A percentile compares a stretch with the other conserved stretches of the same genome.
Evolutionary conservation across 2,329 filamentous ascomycete genomes (phyloP).

Genomic region (Penicillium sp.): DNA sequence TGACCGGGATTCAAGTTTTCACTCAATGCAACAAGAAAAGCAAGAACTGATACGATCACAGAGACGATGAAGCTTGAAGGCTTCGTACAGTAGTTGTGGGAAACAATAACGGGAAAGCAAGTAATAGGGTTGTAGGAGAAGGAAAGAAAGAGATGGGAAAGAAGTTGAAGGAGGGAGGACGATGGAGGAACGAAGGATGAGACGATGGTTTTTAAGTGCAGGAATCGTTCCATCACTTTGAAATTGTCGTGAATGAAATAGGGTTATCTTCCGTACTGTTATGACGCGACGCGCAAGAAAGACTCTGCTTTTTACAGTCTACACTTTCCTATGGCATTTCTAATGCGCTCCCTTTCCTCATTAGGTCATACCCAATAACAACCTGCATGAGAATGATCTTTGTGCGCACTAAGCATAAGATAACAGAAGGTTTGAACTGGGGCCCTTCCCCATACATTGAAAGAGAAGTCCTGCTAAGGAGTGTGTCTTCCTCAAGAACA

Average conservation of each 20-base stretch:
- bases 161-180: slow-evolving; percentile 1
- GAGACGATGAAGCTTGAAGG: not conserved
- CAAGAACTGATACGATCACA: not conserved
- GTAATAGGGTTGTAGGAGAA: not conserved
- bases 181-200: slow-evolving; percentile 3
- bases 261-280: not conserved
- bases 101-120: not conserved
- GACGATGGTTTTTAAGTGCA: not conserved
- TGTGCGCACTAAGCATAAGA: no score
- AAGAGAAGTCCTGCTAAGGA: not conserved
- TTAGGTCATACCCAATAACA: not conserved
- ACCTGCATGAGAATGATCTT: not conserved
- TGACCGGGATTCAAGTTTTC: not conserved
- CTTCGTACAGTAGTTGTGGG: not conserved
- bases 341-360: not conserved
- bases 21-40: not conserved
- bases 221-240: not conserved
- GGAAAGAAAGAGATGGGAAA: not conserved
- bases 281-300: not conserved
- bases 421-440: no score
- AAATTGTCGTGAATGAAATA: not conserved
- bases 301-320: not conserved
- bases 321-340: not conserved
- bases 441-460: not conserved
- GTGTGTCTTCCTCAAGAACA: not conserved